Evolutionary conservation across 495 filamentous ascomycete genomes (phyloP).

Genomic region (Penicillium riverlandense): DNA sequence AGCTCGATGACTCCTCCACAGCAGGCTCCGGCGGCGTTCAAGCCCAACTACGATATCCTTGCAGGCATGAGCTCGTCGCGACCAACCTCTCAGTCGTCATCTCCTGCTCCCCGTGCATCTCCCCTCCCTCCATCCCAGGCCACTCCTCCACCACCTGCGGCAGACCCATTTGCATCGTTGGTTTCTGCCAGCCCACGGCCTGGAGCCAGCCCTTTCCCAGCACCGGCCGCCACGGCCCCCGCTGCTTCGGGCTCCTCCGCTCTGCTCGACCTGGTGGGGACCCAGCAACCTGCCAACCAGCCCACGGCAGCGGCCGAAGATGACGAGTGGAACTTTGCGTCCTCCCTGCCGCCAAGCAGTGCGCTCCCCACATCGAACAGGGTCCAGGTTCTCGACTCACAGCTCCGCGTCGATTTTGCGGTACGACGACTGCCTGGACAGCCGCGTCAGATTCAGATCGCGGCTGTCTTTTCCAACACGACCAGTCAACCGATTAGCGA

Average conservation of each 20-base stretch:
- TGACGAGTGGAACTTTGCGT: conserved; percentile 93
- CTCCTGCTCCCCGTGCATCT: conserved; percentile 27
- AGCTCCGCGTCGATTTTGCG: conserved; percentile 47
- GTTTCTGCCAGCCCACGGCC: conserved; percentile 47
- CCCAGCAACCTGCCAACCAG: conserved; percentile 14
- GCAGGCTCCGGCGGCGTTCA: conserved; percentile 28
- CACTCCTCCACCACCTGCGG: conserved; percentile 30
- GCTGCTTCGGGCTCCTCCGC: conserved; percentile 27
- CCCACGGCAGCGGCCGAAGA: conserved; percentile 26
- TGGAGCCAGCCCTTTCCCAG: conserved; percentile 25
- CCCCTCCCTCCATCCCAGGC: conserved; percentile 31
- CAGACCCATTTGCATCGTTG: conserved; percentile 68
- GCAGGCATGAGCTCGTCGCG: conserved; percentile 39
- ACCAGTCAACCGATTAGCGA: conserved; percentile 64
- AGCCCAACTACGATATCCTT: conserved; percentile 58
- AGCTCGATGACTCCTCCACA: conserved; percentile 20
- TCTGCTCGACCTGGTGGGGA: conserved; percentile 35
- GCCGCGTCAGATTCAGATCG: conserved; percentile 46
- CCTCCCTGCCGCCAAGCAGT: conserved; percentile 63
- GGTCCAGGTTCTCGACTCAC: conserved; percentile 52
- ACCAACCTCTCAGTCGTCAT: conserved; percentile 42
- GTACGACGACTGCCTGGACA: conserved; percentile 30
- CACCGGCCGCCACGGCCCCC: conserved; percentile 11
- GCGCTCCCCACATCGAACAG: conserved; percentile 48
- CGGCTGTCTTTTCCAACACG: conserved; percentile 70